Evolutionary conservation across 2,329 filamentous ascomycete species (phyloP), one percentile per base, ranked within the genome.

Genomic region (Fusarium fracticaudum): DNA sequence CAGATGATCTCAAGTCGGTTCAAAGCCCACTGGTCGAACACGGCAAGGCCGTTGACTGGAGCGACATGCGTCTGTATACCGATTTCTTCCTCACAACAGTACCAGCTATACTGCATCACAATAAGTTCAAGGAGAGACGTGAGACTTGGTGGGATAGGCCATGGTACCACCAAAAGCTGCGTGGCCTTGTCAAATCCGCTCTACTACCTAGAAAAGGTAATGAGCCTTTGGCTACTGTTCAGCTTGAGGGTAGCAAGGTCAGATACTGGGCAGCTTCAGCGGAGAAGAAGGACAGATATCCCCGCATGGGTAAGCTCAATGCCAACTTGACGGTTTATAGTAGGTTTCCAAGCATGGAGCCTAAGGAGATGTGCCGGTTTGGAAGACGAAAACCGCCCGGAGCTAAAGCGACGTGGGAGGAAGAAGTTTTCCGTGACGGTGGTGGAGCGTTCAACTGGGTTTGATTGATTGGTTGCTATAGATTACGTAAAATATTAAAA

Each of bases 261-360:
- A 64, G 44, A 37, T 69, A 69, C 15, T 69, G 67, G 67, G 44
- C 58, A 10, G 20, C 26, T 12, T 53, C 29, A 6, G 65, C 67
- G 1, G 67, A 69, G 17, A 5, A 22, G 0, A 15, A 5, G 1
- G 64, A 63, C 9, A 63, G 64, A 35, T 69, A 50, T n/a, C 66
- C 66, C 1, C 55, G 66, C 7, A 33, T 31, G n/a, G 37, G 35
- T 4, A 29, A 9, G 11, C 20, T 54, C 11, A 54, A 54, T n/a
- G 2, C 38, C 5, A 69, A 69, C 8, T 10, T 13, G 10, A 68
- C 65, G 8, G 65, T 37, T 0, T 29, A 53, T 12, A 35, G 22
- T 1, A 62, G 66, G 8, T 69, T 62, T 13, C 5, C 8, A 0
- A 69, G 43, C 12, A 50, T 69, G 55, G 31, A 43, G 5, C 4